Conservation (phyloP, 345 rosid genomes). For the Brassica nigra region DNA sequence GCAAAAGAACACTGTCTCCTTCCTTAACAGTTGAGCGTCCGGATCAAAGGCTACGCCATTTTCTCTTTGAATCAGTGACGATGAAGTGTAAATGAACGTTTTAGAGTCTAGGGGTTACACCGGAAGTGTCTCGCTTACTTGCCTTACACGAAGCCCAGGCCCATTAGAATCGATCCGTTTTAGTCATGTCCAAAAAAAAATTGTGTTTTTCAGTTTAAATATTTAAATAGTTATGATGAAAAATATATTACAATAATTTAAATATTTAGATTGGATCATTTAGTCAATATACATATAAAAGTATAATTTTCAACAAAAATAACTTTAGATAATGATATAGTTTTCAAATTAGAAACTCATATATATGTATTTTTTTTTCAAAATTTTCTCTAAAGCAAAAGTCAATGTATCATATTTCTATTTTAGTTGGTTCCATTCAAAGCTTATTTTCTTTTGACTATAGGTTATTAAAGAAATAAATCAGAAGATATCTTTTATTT, state of each 20-base stretch:
- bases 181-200: not conserved
- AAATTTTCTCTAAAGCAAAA: too few relatives aligned
- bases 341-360: too few relatives aligned
- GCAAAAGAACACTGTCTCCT: slow-evolving; percentile 80
- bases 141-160: slow-evolving; percentile 26
- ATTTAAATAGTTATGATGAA: too few relatives aligned
- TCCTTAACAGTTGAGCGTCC: slow-evolving; percentile 69
- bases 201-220: too few relatives aligned
- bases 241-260: too few relatives aligned
- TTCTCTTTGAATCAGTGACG: not conserved
- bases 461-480: not conserved
- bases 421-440: not conserved
- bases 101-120: slow-evolving; percentile 28
- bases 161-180: slow-evolving; percentile 1
- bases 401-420: too few relatives aligned
- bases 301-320: too few relatives aligned
- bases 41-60: slow-evolving; percentile 84
- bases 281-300: too few relatives aligned
- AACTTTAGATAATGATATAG: too few relatives aligned
- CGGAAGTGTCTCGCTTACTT: not conserved
- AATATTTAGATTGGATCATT: too few relatives aligned
- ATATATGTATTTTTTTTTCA: too few relatives aligned
- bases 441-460: not conserved
- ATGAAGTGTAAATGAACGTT: not conserved
- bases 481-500: not conserved